Evolutionary conservation across 2,329 filamentous ascomycete species (phyloP), one percentile per base, ranked within the genome.

Genomic region (Aspergillus piperis): DNA sequence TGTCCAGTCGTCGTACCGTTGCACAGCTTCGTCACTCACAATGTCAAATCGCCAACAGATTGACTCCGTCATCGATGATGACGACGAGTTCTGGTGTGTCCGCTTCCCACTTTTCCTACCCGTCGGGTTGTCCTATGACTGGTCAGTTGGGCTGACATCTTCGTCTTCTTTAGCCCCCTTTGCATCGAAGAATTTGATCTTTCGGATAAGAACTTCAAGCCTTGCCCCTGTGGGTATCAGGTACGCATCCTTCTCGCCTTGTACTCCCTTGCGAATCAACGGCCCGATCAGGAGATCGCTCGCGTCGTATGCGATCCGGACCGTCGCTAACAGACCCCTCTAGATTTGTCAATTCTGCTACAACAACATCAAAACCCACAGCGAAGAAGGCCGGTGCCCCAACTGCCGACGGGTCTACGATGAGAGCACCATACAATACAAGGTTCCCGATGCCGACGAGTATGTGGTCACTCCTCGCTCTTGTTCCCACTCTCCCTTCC

Each of bases 311-410:
- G 57, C 67, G 44, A 69, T 54, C 38, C 49, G 17, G 51, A 21
- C 27, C 38, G 38, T 25, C 5, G 51, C 54, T 64, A 51, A 64
- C 60, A 42, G 19, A 17, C 15, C 10, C 21, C 25, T 36, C 38
- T 71, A 97, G 93, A 94, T 99, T 76, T 99, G 95, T 79, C 96
- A 99, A 82, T 99, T 99, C 80, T 99, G 95, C 81, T 99, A 94
- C 82, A 97, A 99, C 80, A 99, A 98, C 76, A 96, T 99, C 76
- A 96, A 96, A 80, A 96, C 90, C 70, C 97, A 97, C 71, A 92
- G 96, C 63, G 79, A 81, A 85, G 98, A 97, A 74, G 93, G 94
- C 38, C 85, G 97, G 60, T 99, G 95, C 77, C 95, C 95, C n/a
- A 96, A 96, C 68, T 99, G 95, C 76, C 88, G 95, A 78, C 86